Evolutionary conservation across 345 rosid genomes (phyloP).

Genomic region (Heritiera fomes): DNA sequence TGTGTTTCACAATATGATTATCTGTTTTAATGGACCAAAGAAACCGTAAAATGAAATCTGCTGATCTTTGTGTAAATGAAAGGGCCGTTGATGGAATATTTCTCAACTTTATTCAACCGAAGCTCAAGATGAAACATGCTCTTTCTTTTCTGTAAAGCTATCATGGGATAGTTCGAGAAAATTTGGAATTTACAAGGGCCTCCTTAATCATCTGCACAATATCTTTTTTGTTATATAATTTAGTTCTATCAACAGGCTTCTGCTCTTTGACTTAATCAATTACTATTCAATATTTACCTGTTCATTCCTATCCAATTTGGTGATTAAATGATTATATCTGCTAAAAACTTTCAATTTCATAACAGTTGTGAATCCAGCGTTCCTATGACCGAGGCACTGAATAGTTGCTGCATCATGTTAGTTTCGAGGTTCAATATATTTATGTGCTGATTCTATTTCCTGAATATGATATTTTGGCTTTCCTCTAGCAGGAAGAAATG

Average conservation of each 20-base stretch:
- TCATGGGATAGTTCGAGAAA: neutral
- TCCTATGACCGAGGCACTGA: neutral
- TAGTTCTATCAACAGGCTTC: neutral
- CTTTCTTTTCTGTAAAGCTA: neutral
- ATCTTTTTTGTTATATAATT: neutral
- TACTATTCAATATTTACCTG: neutral
- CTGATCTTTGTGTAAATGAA: neutral
- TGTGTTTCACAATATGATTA: too few species aligned
- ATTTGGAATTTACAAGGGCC: neutral
- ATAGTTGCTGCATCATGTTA: neutral
- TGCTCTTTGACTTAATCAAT: neutral
- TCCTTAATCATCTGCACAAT: neutral
- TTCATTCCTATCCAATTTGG: neutral
- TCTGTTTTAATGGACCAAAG: too few species aligned
- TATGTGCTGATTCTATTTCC: neutral
- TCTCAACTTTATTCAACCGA: neutral
- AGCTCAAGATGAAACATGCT: neutral
- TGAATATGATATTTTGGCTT: too few species aligned
- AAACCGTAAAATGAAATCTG: too few species aligned
- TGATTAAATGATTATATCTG: neutral
- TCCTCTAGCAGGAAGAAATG: conserved; percentile 38
- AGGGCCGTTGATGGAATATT: neutral
- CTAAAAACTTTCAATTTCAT: neutral
- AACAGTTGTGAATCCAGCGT: neutral
- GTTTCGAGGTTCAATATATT: neutral